Percentiles rank a stretch among this genome's conserved stretches.
Conservation (phyloP, 2,329 filamentous ascomycete genomes). For the Diaporthe ilicicola region DNA sequence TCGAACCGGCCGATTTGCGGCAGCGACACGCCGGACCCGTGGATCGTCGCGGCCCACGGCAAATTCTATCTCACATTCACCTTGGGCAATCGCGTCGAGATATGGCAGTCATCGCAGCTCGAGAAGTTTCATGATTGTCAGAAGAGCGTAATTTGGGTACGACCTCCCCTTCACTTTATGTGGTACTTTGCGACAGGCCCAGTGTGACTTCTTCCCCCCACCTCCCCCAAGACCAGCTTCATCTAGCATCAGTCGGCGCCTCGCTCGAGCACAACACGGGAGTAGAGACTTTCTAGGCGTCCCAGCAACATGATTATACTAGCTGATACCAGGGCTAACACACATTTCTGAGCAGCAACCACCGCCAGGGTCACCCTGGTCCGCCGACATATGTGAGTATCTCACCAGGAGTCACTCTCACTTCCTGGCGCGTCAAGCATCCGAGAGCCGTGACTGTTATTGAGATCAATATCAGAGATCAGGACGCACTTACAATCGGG, state of each 20-base stretch:
- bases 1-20: slow-evolving; percentile 41
- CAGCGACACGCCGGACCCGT: slow-evolving; percentile 43
- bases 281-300: not conserved
- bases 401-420: not conserved
- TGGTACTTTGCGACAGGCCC: too few species aligned
- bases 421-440: not conserved
- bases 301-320: not conserved
- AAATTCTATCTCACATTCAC: slow-evolving; percentile 40
- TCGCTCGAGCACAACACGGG: not conserved
- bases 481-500: too few species aligned
- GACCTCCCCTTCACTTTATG: not conserved
- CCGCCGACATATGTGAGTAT: slow-evolving; percentile 19
- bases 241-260: not conserved
- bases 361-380: slow-evolving; percentile 24
- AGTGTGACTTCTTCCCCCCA: too few species aligned
- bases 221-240: not conserved
- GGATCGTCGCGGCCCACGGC: slow-evolving; percentile 39
- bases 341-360: slow-evolving; percentile 4
- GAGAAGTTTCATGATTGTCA: slow-evolving; percentile 41
- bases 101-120: slow-evolving; percentile 43
- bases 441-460: too few species aligned
- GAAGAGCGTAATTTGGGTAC: slow-evolving; percentile 33
- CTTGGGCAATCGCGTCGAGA: slow-evolving; percentile 45
- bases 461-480: too few species aligned
- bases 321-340: not conserved